Evolutionary conservation across 129 eudicot species (phyloP).

Genomic region (Rutidosis leptorrhynchoides): DNA sequence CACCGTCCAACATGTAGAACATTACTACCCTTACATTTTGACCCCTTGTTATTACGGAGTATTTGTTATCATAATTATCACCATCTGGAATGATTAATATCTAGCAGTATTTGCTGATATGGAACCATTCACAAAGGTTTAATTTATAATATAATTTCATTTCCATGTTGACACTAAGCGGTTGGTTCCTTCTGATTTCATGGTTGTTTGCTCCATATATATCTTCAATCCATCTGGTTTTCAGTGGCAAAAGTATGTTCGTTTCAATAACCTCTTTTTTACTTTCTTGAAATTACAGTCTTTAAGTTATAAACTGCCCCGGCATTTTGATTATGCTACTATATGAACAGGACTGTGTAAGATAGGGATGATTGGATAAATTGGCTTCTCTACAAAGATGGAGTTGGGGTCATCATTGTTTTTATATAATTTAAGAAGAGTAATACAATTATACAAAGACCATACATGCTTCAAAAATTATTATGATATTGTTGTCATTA

Average conservation of each 20-base stretch:
- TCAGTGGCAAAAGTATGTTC: constrained; percentile 92
- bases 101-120: too few relatives aligned
- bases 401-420: constrained; percentile 67
- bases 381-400: constrained; percentile 97
- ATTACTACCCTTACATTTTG: background rate
- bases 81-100: too few relatives aligned
- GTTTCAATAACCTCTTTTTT: background rate
- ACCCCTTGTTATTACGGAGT: background rate
- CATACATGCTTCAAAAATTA: too few relatives aligned
- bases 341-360: constrained; percentile 78
- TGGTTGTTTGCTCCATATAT: constrained; percentile 98
- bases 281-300: background rate
- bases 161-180: constrained; percentile 66
- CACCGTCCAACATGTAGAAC: too few relatives aligned
- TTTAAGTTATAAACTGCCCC: background rate
- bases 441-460: too few relatives aligned
- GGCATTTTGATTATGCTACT: constrained; percentile 12
- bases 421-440: too few relatives aligned
- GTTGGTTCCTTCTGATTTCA: constrained; percentile 95
- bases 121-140: too few relatives aligned
- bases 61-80: too few relatives aligned
- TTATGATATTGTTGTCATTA: too few relatives aligned
- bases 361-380: constrained; percentile 96
- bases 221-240: constrained; percentile 97
- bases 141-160: too few relatives aligned